A percentile compares a stretch with the other conserved stretches of the same genome.
These are phyloP conservation scores for Lecanicillium sp. DNA, from an alignment of 2,329 filamentous ascomycete genomes.

Conservation along the genomic window DNA sequence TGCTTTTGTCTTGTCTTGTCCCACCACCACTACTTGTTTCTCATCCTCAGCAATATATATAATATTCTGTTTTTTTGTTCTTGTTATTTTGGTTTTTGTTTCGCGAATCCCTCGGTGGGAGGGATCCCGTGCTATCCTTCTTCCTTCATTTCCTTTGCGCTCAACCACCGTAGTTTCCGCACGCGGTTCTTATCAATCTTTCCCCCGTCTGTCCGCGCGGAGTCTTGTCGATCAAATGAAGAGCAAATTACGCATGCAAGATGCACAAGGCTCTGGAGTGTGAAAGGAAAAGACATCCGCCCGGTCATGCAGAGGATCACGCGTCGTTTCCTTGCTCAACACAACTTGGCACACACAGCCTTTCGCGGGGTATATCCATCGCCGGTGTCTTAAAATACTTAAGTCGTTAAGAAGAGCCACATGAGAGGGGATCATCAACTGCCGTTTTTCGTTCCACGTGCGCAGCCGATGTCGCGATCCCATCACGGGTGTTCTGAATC, in stretches of 20 bases:
- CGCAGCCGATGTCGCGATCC: slow-evolving; percentile 22
- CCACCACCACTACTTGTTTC: slow-evolving; percentile 10
- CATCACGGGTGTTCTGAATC: slow-evolving; percentile 25
- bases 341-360: slow-evolving; percentile 25
- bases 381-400: slow-evolving; percentile 32
- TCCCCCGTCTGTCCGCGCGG: not conserved
- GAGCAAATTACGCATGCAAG: not conserved
- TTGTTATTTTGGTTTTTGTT: too few relatives aligned
- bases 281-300: not conserved
- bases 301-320: slow-evolving; percentile 6
- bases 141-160: slow-evolving; percentile 10
- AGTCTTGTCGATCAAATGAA: too few relatives aligned
- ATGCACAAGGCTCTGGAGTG: not conserved
- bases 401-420: slow-evolving; percentile 30
- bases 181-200: slow-evolving; percentile 13
- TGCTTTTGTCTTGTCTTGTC: slow-evolving; percentile 5
- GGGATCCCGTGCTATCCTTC: too few relatives aligned
- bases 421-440: slow-evolving; percentile 25
- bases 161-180: slow-evolving; percentile 12
- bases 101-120: too few relatives aligned
- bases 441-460: slow-evolving; percentile 28
- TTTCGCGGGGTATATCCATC: slow-evolving; percentile 37
- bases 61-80: not conserved
- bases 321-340: slow-evolving; percentile 14
- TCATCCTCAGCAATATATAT: slow-evolving; percentile 9